A percentile compares a stretch with the other conserved stretches of the same genome.
phyloP scores from a whole-genome alignment of 345 rosid species.

The Rubroshorea leprosula region DNA sequence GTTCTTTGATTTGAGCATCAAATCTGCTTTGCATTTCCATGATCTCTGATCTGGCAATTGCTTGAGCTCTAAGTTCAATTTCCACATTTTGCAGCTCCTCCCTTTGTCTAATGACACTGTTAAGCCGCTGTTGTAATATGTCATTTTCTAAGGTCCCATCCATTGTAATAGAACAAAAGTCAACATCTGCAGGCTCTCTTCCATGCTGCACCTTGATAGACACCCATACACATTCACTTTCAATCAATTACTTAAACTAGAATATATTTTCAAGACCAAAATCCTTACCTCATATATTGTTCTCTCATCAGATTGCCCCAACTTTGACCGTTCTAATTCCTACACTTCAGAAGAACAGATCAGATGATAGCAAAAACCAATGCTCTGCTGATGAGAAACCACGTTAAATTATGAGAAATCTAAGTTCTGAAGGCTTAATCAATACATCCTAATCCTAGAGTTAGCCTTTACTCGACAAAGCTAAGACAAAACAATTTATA shows the following conservation, averaged over 20 bases:
- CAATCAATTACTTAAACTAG: neutral
- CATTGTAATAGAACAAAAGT: conserved; percentile 48
- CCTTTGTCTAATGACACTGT: conserved; percentile 48
- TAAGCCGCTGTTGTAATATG: conserved; percentile 61
- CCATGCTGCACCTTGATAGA: conserved; percentile 71
- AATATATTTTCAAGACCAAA: conserved; percentile 4
- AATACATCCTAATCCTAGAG: neutral
- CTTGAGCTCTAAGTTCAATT: conserved; percentile 73
- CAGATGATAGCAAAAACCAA: conserved; percentile 3
- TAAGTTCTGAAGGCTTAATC: neutral
- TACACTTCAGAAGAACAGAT: conserved; percentile 15
- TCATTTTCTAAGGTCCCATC: conserved; percentile 49
- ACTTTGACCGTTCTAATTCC: conserved; percentile 64
- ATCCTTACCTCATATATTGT: conserved; percentile 71
- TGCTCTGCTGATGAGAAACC: neutral
- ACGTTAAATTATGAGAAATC: neutral
- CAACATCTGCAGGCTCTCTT: conserved; percentile 57
- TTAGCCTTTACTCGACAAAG: neutral
- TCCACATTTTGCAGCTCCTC: conserved; percentile 73
- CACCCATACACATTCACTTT: conserved; percentile 24
- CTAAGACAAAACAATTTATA: neutral
- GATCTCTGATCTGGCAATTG: conserved; percentile 61
- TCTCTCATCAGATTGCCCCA: conserved; percentile 68
- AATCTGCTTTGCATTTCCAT: conserved; percentile 51
- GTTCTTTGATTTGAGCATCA: conserved; percentile 58